Percentiles rank a stretch among this genome's conserved stretches.
These are phyloP conservation scores for Lepidium campestre DNA, from an alignment of 441 rosid species.

Conservation along the genomic window DNA sequence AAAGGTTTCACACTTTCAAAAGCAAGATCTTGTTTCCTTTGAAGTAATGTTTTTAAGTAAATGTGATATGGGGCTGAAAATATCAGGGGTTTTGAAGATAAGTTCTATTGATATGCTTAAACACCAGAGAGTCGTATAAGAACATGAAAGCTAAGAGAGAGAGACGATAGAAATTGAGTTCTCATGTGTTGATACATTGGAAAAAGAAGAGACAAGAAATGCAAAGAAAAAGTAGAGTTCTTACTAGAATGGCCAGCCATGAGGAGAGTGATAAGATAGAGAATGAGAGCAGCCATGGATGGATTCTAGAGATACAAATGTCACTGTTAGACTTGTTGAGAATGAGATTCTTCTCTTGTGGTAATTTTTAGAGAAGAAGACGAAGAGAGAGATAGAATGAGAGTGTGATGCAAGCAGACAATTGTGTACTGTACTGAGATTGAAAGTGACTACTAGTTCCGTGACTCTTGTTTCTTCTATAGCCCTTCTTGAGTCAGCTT, in stretches of 20 bases:
- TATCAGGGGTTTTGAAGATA: neutral
- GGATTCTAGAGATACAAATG: constrained; percentile 17
- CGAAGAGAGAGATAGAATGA: neutral
- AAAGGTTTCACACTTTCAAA: neutral
- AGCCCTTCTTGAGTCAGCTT: constrained; percentile 24
- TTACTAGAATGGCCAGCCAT: constrained; percentile 70
- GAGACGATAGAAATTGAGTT: neutral
- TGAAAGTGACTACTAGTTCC: constrained; percentile 21
- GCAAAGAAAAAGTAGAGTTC: constrained; percentile 11
- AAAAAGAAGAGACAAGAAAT: constrained; percentile 3
- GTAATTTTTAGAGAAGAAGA: neutral
- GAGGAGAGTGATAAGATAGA: constrained; percentile 46
- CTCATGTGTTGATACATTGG: neutral
- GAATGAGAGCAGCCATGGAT: constrained; percentile 46
- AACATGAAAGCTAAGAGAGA: neutral
- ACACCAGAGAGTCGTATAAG: neutral
- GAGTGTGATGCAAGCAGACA: neutral
- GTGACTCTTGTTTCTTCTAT: constrained; percentile 26
- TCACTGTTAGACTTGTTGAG: constrained; percentile 2
- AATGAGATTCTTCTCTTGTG: neutral
- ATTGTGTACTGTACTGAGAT: neutral
- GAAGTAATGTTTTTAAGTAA: no score
- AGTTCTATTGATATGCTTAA: neutral
- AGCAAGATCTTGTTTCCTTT: no score
- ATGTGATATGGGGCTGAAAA: neutral